Conservation (phyloP, 2,329 filamentous ascomycete genomes). For the Ustilaginoidea virens region DNA sequence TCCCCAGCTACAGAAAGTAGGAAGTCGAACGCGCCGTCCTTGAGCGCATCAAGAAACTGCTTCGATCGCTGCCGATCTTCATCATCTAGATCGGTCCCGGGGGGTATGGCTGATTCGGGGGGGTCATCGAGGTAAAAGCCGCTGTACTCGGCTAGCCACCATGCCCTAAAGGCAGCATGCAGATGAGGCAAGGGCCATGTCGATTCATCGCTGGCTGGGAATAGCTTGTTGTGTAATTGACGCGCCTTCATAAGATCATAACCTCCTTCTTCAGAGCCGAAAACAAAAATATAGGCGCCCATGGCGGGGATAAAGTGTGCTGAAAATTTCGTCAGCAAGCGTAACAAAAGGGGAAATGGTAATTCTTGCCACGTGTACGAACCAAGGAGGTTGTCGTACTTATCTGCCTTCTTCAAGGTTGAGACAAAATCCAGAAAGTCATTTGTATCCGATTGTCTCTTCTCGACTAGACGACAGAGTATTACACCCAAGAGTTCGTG, state of each 20-base stretch:
- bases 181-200: slow-evolving; percentile 61
- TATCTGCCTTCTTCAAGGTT: slow-evolving; percentile 53
- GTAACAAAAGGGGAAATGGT: no score
- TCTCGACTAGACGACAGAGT: slow-evolving; percentile 62
- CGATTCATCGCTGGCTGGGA: slow-evolving; percentile 48
- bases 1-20: slow-evolving; percentile 74
- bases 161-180: slow-evolving; percentile 61
- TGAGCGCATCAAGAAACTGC: slow-evolving; percentile 59
- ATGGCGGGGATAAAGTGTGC: slow-evolving; percentile 76
- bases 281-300: slow-evolving; percentile 59
- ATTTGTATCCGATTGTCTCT: slow-evolving; percentile 49
- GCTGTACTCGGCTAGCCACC: slow-evolving; percentile 90
- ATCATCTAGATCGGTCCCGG: slow-evolving; percentile 46
- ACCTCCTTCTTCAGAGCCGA: slow-evolving; percentile 62
- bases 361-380: no score
- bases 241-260: slow-evolving; percentile 53
- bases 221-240: slow-evolving; percentile 52
- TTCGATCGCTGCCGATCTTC: slow-evolving; percentile 59
- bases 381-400: slow-evolving; percentile 53
- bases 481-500: slow-evolving; percentile 82
- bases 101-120: slow-evolving; percentile 37
- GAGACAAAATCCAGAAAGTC: slow-evolving; percentile 63
- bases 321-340: slow-evolving; percentile 7
- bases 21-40: slow-evolving; percentile 86
- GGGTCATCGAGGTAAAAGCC: slow-evolving; percentile 71